Conservation (phyloP, 2,329 filamentous ascomycete genomes). For the Colletotrichum theobromicola region DNA sequence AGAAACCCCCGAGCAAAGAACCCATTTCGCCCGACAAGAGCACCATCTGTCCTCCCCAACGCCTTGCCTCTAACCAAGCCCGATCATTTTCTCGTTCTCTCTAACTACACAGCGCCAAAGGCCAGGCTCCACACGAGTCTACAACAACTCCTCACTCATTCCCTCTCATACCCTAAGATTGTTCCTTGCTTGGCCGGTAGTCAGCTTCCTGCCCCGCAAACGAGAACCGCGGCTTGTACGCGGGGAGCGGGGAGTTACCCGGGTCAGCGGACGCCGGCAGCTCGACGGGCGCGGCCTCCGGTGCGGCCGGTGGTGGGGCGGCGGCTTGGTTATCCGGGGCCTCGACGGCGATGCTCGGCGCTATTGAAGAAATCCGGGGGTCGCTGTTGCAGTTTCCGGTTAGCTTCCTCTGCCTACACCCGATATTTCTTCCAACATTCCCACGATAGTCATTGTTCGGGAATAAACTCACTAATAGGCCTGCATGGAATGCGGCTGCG, state of each 20-base stretch:
- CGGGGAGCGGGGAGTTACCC: slow-evolving; percentile 38
- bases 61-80: not conserved
- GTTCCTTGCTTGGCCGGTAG: not conserved
- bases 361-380: slow-evolving; percentile 9
- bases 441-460: not conserved
- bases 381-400: not conserved
- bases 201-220: slow-evolving; percentile 27
- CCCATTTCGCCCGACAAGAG: not conserved
- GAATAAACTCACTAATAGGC: slow-evolving; percentile 32
- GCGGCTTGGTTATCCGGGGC: slow-evolving; percentile 9
- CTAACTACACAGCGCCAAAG: not conserved
- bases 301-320: not conserved
- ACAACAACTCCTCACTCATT: too few relatives aligned
- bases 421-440: not conserved
- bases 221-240: slow-evolving; percentile 34
- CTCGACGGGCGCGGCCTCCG: slow-evolving; percentile 32
- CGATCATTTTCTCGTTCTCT: not conserved
- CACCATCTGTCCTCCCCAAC: not conserved
- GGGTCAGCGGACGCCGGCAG: slow-evolving; percentile 36
- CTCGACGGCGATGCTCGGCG: slow-evolving; percentile 10
- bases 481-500: not conserved
- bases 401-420: not conserved
- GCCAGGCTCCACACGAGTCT: rapidly evolving
- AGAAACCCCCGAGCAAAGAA: not conserved
- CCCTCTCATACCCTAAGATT: not conserved